Base-by-base conservation (phyloP, 495 filamentous ascomycete species). In the Gamarada debralockiae region DNA sequence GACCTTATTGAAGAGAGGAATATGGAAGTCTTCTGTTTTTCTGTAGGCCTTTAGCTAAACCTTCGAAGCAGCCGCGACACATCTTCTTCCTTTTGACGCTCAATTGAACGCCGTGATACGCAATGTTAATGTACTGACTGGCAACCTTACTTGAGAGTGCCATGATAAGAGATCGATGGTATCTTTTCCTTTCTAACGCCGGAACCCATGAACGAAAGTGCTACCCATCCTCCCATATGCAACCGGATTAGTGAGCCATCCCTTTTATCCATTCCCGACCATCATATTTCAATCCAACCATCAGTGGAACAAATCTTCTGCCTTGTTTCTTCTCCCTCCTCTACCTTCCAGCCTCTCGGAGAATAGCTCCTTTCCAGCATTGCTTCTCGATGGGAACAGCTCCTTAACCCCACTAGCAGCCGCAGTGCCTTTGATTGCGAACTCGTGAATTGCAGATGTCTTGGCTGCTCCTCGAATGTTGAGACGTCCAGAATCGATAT, bases 281-380 rank as follows among this genome's bases (percentile, higher is more conserved):
- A 7, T 6, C 40, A 13, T 21, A 17, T 20, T 25, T 29, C n/a
- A 21, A 31, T 31, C 10, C 13, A 15, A 15, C 10, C 1, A 29
- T 73, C 53, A 80, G 39, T 71, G 65, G 59, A 81, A 82, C 49
- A 76, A 61, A 59, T 82, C 79, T 44, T 77, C 76, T 0, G 79
- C 79, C 55, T 63, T 75, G 50, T 76, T 72, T 46, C 79, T 68
- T 47, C 68, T 70, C 37, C 65, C 57, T 0, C 70, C 63, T 55
- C 77, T 67, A 2, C 72, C 73, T 33, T 75, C 74, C 5, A 78
- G 25, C 49, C 67, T 71, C 25, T 75, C 73, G 1, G 67, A 67
- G 52, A 92, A 90, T 6, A 92, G 68, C 63, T 90, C 87, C 67
- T 89, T 91, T 22, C 79, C 80, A 5, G 79, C 67, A 66, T 89